Evolutionary conservation across 1,139 yeast species (phyloP), one percentile per base, ranked within the genome.

Genomic region (Scheffersomyces parashehatae): DNA sequence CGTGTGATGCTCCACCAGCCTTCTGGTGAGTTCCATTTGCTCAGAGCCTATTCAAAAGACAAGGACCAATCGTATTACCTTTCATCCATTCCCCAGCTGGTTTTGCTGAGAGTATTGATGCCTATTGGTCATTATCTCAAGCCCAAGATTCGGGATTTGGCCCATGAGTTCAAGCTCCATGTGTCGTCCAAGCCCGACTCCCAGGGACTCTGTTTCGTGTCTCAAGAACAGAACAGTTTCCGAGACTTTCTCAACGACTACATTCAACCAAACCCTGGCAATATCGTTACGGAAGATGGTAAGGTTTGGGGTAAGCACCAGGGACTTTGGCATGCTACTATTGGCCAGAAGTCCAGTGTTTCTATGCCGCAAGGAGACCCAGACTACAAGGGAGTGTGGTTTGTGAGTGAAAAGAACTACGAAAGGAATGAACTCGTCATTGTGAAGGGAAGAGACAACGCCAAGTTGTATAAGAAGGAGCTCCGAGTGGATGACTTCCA

Each of bases 31-130:
- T 54, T 54, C 31, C 83, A 79, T 51, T 62, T 91, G 14, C 61
- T 86, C 35, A 67, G 95, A 41, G 86, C 89, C 0, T 65, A 59
- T 28, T 82, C 85, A 52, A 66, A 59, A 28, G 68, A 68, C 12
- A 95, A 95, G 57, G 99, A 93, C 64, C 99, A 95, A 65, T 87
- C 96, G 44, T 93, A 89, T 59, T 93, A 91, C 59, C 67, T 95
- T 14, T 83, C 96, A 4, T 85, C 85, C 39, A 77, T 93, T 4
- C 70, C 82, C 0, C 64, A 68, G 4, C 40, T 58, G 0, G 74
- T 77, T 0, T 56, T 91, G 35, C 50, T 68, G 1, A 73, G 74
- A 33, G 63, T 87, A 1, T 59, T 89, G 28, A 77, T 93, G 66
- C 99, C 99, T 0, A 75, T 93, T 12, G 95, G 97, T 0, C 83